Percentiles rank a stretch among this genome's conserved stretches.
phyloP scores from a whole-genome alignment of 768 basidiomycete species.

The Kwoniella sp. region DNA sequence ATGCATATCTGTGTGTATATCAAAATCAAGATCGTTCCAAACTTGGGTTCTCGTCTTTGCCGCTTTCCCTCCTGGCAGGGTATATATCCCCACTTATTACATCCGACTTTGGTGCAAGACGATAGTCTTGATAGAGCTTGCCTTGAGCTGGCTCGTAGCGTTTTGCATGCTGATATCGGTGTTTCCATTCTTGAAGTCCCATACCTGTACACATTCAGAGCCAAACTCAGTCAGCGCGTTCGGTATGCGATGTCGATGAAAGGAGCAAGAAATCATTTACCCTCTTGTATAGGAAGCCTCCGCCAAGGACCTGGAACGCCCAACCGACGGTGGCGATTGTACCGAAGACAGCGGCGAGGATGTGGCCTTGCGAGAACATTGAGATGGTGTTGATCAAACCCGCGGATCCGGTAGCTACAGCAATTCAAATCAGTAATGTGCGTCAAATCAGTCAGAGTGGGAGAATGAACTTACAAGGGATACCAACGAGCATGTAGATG shows the following conservation, averaged over 20 bases:
- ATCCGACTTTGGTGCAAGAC: conserved; percentile 40
- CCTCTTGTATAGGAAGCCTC: conserved; percentile 51
- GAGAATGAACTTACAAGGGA: conserved; percentile 61
- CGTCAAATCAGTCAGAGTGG: neutral
- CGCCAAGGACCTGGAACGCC: conserved; percentile 68
- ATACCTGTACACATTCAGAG: conserved; percentile 28
- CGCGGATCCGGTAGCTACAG: conserved; percentile 75
- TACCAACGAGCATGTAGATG: conserved; percentile 91
- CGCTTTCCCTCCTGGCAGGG: neutral
- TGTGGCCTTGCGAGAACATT: conserved; percentile 69
- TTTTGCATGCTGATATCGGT: conserved; percentile 50
- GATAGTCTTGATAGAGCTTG: conserved; percentile 44
- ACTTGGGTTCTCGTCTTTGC: too few relatives aligned
- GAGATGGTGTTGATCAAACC: conserved; percentile 91
- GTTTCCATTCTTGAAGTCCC: conserved; percentile 56
- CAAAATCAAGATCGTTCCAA: neutral
- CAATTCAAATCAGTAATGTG: conserved; percentile 1
- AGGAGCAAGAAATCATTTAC: conserved; percentile 17
- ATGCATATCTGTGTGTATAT: neutral
- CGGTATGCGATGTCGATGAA: too few relatives aligned
- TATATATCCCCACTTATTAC: conserved; percentile 1
- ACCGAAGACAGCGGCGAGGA: conserved; percentile 79
- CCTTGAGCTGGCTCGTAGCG: conserved; percentile 42
- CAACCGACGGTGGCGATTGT: conserved; percentile 81
- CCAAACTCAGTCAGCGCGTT: too few relatives aligned